Evolutionary conservation across 371 early-diverging fungal genomes (phyloP).

Genomic region (Lichtheimia hyalospora): DNA sequence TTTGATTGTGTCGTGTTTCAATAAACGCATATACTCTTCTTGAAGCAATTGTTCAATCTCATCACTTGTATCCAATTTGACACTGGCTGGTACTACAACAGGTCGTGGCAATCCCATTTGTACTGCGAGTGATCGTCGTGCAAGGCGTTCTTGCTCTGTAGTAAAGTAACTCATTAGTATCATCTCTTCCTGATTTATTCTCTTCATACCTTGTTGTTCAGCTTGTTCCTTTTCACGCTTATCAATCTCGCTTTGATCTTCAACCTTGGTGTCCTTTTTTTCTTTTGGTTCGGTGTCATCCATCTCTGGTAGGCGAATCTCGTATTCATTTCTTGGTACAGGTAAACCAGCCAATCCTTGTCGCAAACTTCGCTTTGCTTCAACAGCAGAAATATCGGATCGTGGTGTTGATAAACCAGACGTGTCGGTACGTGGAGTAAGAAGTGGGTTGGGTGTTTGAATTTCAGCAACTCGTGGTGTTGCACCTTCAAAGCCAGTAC

Average conservation of each 20-base stretch:
- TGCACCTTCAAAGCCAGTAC: conserved; percentile 70
- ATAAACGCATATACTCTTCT: conserved; percentile 60
- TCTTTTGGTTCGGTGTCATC: conserved; percentile 43
- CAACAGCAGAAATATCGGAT: conserved; percentile 54
- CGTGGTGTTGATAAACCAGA: conserved; percentile 51
- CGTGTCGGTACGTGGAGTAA: conserved; percentile 53
- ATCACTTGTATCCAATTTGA: conserved; percentile 19
- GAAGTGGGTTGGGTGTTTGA: conserved; percentile 88
- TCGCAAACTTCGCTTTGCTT: conserved; percentile 46
- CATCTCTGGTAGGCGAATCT: conserved; percentile 83
- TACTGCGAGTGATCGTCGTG: conserved; percentile 72
- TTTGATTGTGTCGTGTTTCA: conserved; percentile 68
- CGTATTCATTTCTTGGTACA: conserved; percentile 91
- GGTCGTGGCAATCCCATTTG: conserved; percentile 85
- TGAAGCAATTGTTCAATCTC: conserved; percentile 52
- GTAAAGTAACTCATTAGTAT: background rate
- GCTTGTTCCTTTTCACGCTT: conserved; percentile 45
- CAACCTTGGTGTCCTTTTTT: conserved; percentile 23
- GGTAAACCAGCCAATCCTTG: conserved; percentile 76
- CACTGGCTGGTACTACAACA: conserved; percentile 24
- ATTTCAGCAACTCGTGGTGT: conserved; percentile 60
- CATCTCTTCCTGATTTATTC: background rate
- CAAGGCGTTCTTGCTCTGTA: conserved; percentile 47
- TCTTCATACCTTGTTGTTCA: conserved; percentile 26
- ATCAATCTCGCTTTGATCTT: conserved; percentile 75